A percentile compares a stretch with the other conserved stretches of the same genome.
Evolutionary conservation across 768 basidiomycete species (phyloP).

Genomic region (Lentinula guzmanii): DNA sequence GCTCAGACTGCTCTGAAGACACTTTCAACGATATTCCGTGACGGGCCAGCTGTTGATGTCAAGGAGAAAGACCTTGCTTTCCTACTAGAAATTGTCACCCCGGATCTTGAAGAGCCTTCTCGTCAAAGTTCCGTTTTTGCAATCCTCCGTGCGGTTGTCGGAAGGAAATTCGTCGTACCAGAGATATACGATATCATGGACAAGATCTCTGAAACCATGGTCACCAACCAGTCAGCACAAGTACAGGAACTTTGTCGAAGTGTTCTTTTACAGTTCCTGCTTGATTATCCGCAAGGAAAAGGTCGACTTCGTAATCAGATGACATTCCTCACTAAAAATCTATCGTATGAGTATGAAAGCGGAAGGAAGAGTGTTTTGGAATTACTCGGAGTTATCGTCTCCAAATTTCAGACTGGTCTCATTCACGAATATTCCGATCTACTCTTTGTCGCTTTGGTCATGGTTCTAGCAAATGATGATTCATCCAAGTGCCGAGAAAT

Average conservation of each 20-base stretch:
- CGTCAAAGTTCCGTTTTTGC: constrained; percentile 85
- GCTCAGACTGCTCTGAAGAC: constrained; percentile 86
- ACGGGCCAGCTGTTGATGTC: constrained; percentile 72
- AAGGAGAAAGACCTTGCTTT: constrained; percentile 87
- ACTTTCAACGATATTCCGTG: constrained; percentile 84
- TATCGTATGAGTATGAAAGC: constrained; percentile 85
- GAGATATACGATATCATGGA: constrained; percentile 99
- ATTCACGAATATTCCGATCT: constrained; percentile 80
- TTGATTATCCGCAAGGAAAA: constrained; percentile 96
- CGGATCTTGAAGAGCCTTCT: constrained; percentile 85
- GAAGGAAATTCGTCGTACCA: constrained; percentile 87
- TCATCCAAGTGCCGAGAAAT: constrained; percentile 85
- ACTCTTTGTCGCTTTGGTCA: constrained; percentile 85
- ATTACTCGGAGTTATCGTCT: constrained; percentile 74
- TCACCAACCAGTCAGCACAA: constrained; percentile 85
- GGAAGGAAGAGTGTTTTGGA: constrained; percentile 95
- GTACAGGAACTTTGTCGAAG: constrained; percentile 91
- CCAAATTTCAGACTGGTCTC: constrained; percentile 75
- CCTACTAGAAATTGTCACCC: constrained; percentile 78
- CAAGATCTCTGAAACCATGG: constrained; percentile 83
- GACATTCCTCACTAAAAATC: constrained; percentile 87
- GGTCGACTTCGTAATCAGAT: constrained; percentile 84
- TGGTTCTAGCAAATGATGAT: constrained; percentile 92
- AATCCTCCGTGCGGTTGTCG: constrained; percentile 84
- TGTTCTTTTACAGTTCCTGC: constrained; percentile 85